Evolutionary conservation across 2,329 filamentous ascomycete genomes (phyloP).

Genomic region (Rutstroemia sp.): DNA sequence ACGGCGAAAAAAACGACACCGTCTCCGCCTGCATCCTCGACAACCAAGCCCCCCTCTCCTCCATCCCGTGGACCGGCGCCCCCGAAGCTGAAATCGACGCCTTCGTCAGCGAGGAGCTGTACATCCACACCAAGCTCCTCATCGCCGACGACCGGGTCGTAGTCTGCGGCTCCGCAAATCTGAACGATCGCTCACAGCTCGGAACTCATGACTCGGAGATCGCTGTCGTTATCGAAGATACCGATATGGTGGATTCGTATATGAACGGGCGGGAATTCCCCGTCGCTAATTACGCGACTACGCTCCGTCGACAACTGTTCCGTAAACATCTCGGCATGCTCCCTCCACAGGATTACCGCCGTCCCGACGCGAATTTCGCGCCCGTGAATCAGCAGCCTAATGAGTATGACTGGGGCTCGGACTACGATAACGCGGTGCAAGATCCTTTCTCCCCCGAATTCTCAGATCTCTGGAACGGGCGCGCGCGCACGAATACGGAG

Average conservation of each 20-base stretch:
- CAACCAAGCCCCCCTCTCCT: conserved; percentile 54
- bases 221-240: conserved; percentile 81
- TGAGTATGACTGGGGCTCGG: conserved; percentile 63
- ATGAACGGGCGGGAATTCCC: conserved; percentile 69
- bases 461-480: conserved; percentile 62
- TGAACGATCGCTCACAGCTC: conserved; percentile 64
- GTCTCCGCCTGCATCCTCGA: conserved; percentile 81
- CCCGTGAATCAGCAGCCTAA: conserved; percentile 67
- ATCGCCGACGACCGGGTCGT: conserved; percentile 78
- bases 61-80: conserved; percentile 47
- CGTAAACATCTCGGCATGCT: conserved; percentile 86
- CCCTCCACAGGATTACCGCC: conserved; percentile 62
- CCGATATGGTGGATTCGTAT: conserved; percentile 56
- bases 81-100: conserved; percentile 50
- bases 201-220: conserved; percentile 83
- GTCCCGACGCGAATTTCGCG: conserved; percentile 65
- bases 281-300: conserved; percentile 70
- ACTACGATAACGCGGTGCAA: conserved; percentile 58
- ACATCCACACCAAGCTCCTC: conserved; percentile 61
- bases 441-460: conserved; percentile 69
- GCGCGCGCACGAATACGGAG: conserved; percentile 71
- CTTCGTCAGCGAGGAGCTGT: conserved; percentile 56
- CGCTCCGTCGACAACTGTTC: conserved; percentile 78
- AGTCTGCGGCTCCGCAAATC: conserved; percentile 65
- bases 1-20: conserved; percentile 61